Conservation (phyloP, 768 basidiomycete genomes). For the Dentipellis sp. region DNA sequence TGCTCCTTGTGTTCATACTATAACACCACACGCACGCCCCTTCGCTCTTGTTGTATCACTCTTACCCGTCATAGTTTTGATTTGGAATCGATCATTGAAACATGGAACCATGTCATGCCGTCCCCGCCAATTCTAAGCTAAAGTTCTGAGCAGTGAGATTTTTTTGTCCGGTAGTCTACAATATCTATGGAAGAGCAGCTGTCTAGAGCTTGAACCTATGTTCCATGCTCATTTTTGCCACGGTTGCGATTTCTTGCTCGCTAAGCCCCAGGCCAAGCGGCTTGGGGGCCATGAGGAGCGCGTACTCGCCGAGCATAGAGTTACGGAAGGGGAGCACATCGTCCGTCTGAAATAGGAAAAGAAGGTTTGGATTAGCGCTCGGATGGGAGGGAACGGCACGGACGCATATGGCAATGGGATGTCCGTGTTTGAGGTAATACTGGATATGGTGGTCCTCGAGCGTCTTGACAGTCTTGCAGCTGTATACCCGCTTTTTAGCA, state of each 20-base stretch:
- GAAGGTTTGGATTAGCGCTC: neutral
- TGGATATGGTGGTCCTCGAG: constrained; percentile 68
- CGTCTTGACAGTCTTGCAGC: constrained; percentile 57
- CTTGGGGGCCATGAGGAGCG: constrained; percentile 61
- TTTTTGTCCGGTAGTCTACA: too few species aligned
- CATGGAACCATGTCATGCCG: too few species aligned
- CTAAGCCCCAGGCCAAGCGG: constrained; percentile 65
- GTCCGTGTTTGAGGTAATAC: constrained; percentile 50
- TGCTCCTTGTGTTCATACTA: too few species aligned
- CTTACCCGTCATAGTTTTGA: too few species aligned
- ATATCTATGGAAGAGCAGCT: too few species aligned
- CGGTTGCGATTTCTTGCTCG: constrained; percentile 41
- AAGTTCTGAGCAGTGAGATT: too few species aligned
- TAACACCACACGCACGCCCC: too few species aligned
- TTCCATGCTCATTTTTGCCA: constrained; percentile 57
- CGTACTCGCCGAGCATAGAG: constrained; percentile 69
- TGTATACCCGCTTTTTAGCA: constrained; percentile 18
- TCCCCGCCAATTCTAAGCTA: too few species aligned
- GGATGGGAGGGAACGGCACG: constrained; percentile 18
- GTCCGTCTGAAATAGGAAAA: constrained; percentile 50
- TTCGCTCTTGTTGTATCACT: too few species aligned
- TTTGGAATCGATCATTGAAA: too few species aligned
- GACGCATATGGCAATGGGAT: constrained; percentile 75
- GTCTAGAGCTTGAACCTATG: constrained; percentile 22
- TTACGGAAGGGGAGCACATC: constrained; percentile 74